Base-by-base conservation (phyloP, 176 grass and related monocot species). In the Hyparrhenia diplandra region DNA sequence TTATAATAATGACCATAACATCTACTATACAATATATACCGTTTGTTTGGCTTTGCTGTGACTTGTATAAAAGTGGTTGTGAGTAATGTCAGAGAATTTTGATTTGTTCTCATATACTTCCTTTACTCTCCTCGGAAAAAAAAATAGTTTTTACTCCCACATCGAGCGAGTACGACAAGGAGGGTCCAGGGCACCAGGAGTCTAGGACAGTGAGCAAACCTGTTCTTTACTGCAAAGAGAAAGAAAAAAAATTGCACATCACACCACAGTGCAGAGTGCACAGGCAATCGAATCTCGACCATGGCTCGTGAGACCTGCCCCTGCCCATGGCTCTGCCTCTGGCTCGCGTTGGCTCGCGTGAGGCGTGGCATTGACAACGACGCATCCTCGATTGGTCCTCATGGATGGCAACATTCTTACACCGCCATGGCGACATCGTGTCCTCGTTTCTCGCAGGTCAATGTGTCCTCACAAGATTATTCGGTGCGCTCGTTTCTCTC, bases 381-480 rank as follows among this genome's bases (percentile, higher is more conserved):
- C 87, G 40, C 54, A 4, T 75, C 75, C 24, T n/a, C n/a, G n/a
- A n/a, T 42, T 10, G 7, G 12, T 8, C n/a, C 51, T 54, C n/a
- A 2, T 18, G 43, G 55, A 89, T 89, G 87, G 32, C 87, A 70
- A 85, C 87, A 89, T 54, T 12, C 41, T 89, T 89, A 89, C 87
- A 80, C 2, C 70, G 1, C 54, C 36, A 89, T 89, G 87, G 87
- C 82, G 87, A 89, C 87, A 89, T 85, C 87, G n/a, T n/a, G 85
- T 85, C 87, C 54, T 75, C 27, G 6, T 61, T 37, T 64, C 54
- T 40, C 1, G 57, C 70, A n/a, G 14, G 3, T 2, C 23, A 30
- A 8, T 4, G 8, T 62, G 72, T 46, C 31, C 46, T 77, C 34
- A 46, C 43, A 16, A 5, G 66, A 12, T 30, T 28, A 34, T 46